Conservation (phyloP, 768 basidiomycete species). For the Serendipita sp. region DNA sequence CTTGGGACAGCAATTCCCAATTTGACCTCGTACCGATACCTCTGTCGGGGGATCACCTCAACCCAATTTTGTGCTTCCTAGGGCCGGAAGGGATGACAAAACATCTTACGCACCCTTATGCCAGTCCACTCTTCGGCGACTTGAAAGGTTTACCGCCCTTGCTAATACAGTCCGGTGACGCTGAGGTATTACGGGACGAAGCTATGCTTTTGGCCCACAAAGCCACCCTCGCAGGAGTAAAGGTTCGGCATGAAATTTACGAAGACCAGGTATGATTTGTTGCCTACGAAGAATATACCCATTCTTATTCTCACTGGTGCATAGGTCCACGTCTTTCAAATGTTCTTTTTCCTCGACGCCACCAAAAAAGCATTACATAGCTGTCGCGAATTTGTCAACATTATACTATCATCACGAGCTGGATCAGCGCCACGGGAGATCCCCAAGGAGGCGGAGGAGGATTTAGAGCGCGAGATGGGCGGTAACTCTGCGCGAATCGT, state of each 20-base stretch:
- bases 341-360: slow-evolving; percentile 61
- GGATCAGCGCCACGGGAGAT: slow-evolving; percentile 33
- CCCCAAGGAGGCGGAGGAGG: slow-evolving; percentile 36
- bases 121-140: slow-evolving; percentile 85
- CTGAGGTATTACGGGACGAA: slow-evolving; percentile 91
- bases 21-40: slow-evolving; percentile 72
- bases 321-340: slow-evolving; percentile 83
- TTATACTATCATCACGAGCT: slow-evolving; percentile 39
- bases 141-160: slow-evolving; percentile 75
- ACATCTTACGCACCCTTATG: slow-evolving; percentile 92
- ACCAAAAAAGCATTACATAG: slow-evolving; percentile 51
- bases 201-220: slow-evolving; percentile 85
- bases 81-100: slow-evolving; percentile 47
- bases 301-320: neutral
- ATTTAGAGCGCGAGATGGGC: slow-evolving; percentile 53
- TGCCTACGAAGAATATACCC: neutral
- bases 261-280: slow-evolving; percentile 55
- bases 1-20: slow-evolving; percentile 90
- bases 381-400: slow-evolving; percentile 51
- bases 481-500: slow-evolving; percentile 52
- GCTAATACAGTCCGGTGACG: slow-evolving; percentile 82
- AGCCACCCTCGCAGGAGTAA: slow-evolving; percentile 69
- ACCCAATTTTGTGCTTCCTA: slow-evolving; percentile 88
- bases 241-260: slow-evolving; percentile 75
- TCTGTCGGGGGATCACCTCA: slow-evolving; percentile 61